Conservation (phyloP, 176 grass and related monocot species). For the Avena insularis region DNA sequence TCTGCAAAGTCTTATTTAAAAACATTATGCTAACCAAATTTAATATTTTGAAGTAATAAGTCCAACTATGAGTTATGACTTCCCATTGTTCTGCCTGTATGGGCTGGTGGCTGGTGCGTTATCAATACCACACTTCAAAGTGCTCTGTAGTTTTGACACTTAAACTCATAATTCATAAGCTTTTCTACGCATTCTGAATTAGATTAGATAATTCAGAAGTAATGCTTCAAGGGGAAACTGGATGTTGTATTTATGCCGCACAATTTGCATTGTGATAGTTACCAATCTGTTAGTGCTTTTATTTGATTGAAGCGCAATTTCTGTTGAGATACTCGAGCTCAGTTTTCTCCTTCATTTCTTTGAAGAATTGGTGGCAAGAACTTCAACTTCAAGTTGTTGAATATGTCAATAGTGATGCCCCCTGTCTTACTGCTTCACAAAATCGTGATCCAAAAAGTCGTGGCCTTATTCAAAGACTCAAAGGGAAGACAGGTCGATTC, state of each 20-base stretch:
- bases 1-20: background rate
- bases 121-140: slow-evolving; percentile 17
- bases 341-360: slow-evolving; percentile 22
- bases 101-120: background rate
- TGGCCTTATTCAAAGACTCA: slow-evolving; percentile 87
- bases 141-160: background rate
- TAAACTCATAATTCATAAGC: background rate
- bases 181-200: slow-evolving; percentile 13
- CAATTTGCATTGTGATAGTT: slow-evolving; percentile 10
- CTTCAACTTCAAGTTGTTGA: slow-evolving; percentile 92
- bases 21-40: background rate
- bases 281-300: slow-evolving; percentile 17
- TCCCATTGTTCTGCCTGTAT: background rate
- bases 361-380: slow-evolving; percentile 71
- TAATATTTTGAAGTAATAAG: background rate
- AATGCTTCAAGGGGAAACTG: background rate
- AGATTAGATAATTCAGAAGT: slow-evolving; percentile 9
- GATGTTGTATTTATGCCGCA: background rate
- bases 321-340: slow-evolving; percentile 25
- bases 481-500: slow-evolving; percentile 92
- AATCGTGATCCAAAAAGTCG: slow-evolving; percentile 31
- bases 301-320: slow-evolving; percentile 14
- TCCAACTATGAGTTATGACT: background rate
- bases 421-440: slow-evolving; percentile 72
- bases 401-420: slow-evolving; percentile 93